Conservation (phyloP, 2,329 filamentous ascomycete genomes). For the Botrytis sinoallii region DNA sequence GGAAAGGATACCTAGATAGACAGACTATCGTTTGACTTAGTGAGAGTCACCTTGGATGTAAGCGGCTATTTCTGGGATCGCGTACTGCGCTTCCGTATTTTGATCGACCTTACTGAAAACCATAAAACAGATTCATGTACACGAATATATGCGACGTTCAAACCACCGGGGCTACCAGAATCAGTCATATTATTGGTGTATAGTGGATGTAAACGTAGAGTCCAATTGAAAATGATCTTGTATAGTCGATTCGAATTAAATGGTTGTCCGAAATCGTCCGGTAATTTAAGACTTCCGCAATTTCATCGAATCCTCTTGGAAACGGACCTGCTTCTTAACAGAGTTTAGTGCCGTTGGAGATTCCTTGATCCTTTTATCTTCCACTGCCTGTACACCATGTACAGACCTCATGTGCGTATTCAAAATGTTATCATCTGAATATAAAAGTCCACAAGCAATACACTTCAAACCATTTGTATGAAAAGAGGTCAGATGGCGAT, state of each 20-base stretch:
- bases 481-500: background rate
- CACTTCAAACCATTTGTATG: background rate
- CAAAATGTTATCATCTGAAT: background rate
- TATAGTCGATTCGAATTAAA: background rate
- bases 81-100: background rate
- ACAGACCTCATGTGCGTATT: background rate
- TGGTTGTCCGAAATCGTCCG: background rate
- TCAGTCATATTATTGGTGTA: background rate
- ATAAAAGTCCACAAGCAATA: background rate
- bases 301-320: background rate
- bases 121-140: background rate
- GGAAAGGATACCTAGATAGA: background rate
- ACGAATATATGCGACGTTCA: background rate
- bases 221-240: background rate
- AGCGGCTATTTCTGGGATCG: background rate
- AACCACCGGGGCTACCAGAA: background rate
- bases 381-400: background rate
- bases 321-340: background rate
- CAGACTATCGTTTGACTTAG: background rate
- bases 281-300: background rate
- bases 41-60: background rate
- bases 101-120: background rate
- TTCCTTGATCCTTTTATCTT: background rate
- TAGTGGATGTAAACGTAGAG: background rate
- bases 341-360: background rate